A percentile compares a stretch with the other conserved stretches of the same genome.
Conservation (phyloP, 75 land plant species). For the Cupressus sempervirens region DNA sequence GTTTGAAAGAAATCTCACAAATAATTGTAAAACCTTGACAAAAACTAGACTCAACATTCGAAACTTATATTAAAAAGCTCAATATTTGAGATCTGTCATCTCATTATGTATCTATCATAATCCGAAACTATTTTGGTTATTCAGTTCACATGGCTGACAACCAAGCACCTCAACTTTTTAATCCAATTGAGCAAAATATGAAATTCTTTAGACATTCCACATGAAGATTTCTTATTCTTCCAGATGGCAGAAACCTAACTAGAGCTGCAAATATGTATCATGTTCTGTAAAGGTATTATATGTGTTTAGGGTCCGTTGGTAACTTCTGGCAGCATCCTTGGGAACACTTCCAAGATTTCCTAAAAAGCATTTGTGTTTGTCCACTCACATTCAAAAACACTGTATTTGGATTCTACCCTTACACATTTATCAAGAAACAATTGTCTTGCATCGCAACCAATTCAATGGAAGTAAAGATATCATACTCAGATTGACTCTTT, state of each 20-base stretch:
- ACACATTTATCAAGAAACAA: not conserved
- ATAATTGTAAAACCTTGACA: no score
- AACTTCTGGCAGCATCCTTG: not conserved
- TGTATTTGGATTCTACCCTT: not conserved
- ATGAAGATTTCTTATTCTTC: not conserved
- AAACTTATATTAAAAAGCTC: no score
- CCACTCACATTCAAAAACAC: not conserved
- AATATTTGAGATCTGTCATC: no score
- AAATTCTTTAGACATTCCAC: no score
- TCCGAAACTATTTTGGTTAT: no score
- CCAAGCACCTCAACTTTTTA: not conserved
- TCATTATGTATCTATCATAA: no score
- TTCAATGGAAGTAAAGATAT: not conserved
- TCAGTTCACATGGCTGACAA: no score
- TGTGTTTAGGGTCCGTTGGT: not conserved
- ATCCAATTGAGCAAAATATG: not conserved
- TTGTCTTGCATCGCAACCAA: not conserved
- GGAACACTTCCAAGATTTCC: not conserved
- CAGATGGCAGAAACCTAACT: not conserved
- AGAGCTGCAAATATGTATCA: not conserved
- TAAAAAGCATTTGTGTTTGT: not conserved
- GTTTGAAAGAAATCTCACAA: no score
- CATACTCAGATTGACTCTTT: not conserved
- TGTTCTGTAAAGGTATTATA: not conserved
- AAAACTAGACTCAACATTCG: no score